Evolutionary conservation across 2,329 filamentous ascomycete genomes (phyloP).

Genomic region (Xylariaceae sp.): DNA sequence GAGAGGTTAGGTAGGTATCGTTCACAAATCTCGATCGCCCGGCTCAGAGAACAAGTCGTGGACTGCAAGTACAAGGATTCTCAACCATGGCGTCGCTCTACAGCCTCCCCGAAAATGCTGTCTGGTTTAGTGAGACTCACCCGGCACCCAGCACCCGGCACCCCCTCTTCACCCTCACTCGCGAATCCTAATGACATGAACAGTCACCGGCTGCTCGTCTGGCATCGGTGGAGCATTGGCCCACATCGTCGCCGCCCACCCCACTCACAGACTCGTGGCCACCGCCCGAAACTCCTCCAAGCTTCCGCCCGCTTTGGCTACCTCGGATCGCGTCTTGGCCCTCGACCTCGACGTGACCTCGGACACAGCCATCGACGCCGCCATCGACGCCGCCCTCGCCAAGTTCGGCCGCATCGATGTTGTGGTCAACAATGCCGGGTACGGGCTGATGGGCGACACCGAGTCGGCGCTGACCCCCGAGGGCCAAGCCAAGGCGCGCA

Average conservation of each 20-base stretch:
- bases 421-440: conserved; percentile 24
- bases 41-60: too few species aligned
- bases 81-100: too few species aligned
- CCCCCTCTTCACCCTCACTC: too few species aligned
- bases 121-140: too few species aligned
- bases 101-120: too few species aligned
- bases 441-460: conserved; percentile 25
- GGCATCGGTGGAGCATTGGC: conserved; percentile 54
- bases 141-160: too few species aligned
- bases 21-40: too few species aligned
- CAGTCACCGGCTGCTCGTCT: conserved; percentile 58
- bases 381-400: conserved; percentile 17
- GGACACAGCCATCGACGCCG: conserved; percentile 22
- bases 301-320: too few species aligned
- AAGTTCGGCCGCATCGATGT: conserved; percentile 33
- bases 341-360: conserved; percentile 30
- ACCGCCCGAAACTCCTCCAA: conserved; percentile 46
- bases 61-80: too few species aligned
- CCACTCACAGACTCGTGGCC: conserved; percentile 51
- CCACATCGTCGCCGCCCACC: conserved; percentile 46
- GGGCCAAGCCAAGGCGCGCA: conserved; percentile 31
- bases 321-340: conserved; percentile 11
- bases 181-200: too few species aligned
- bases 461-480: conserved; percentile 24
- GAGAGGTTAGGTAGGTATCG: too few species aligned